Evolutionary conservation across 176 grass and related monocot genomes (phyloP).

Genomic region (Hsuehochloa calcarea): DNA sequence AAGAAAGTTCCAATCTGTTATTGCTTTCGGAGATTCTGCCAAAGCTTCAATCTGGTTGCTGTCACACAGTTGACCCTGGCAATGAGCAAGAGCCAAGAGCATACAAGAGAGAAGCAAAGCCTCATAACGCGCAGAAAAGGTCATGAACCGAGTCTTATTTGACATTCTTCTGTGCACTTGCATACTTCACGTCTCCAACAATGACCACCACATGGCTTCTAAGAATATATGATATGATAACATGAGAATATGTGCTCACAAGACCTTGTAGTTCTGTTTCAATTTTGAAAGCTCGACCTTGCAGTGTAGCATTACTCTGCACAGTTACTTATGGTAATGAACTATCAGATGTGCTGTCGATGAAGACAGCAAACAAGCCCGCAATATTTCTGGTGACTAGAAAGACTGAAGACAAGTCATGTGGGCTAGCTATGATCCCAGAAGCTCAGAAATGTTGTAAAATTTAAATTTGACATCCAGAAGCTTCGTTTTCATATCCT

Average conservation of each 20-base stretch:
- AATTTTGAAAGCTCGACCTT: neutral
- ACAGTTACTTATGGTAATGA: neutral
- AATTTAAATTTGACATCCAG: neutral
- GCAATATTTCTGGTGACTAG: neutral
- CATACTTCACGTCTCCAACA: constrained; percentile 1
- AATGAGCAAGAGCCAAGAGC: constrained; percentile 26
- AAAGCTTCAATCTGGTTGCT: constrained; percentile 18
- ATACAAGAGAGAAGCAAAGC: constrained; percentile 24
- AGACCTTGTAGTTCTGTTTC: neutral
- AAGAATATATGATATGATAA: constrained; percentile 1
- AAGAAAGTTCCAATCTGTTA: constrained; percentile 23
- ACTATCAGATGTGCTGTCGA: neutral
- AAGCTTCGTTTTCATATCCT: neutral
- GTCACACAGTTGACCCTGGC: constrained; percentile 3
- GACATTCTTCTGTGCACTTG: constrained; percentile 19
- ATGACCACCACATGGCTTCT: neutral
- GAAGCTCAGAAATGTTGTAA: neutral
- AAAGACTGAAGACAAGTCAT: neutral
- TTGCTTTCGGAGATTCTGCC: constrained; percentile 41
- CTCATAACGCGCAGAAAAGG: neutral
- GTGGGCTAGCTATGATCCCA: neutral
- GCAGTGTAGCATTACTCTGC: neutral
- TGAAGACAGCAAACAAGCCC: neutral
- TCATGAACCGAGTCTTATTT: constrained; percentile 13
- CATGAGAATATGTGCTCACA: constrained; percentile 10